Conservation (phyloP, 768 basidiomycete species). For the Rickenella mellea region DNA sequence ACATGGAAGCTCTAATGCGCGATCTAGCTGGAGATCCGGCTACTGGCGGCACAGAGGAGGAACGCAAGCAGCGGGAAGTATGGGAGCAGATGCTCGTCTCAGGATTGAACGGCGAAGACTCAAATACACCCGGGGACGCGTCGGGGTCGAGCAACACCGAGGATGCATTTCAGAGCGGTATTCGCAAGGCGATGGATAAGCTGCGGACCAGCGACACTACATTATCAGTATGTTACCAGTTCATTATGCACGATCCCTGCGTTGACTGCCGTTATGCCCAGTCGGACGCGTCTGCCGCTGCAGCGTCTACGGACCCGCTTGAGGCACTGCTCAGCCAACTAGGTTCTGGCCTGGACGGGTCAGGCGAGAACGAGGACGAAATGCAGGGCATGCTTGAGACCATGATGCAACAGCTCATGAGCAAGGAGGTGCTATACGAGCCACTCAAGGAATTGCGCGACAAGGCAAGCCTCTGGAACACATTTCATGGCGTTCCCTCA, state of each 20-base stretch:
- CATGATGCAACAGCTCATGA: constrained; percentile 78
- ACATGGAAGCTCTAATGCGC: constrained; percentile 36
- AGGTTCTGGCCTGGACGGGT: constrained; percentile 26
- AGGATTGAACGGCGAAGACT: constrained; percentile 39
- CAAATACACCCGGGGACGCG: not conserved
- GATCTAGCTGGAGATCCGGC: constrained; percentile 22
- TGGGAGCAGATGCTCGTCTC: constrained; percentile 49
- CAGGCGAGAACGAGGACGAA: constrained; percentile 34
- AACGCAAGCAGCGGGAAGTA: constrained; percentile 11
- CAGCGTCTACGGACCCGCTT: constrained; percentile 29
- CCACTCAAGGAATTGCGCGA: constrained; percentile 73
- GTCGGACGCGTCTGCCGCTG: constrained; percentile 13
- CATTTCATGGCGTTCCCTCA: not conserved
- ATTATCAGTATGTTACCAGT: constrained; percentile 34
- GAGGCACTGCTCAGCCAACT: constrained; percentile 46
- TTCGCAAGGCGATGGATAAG: constrained; percentile 67
- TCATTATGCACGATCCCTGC: not conserved
- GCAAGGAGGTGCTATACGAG: constrained; percentile 77
- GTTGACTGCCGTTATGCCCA: not conserved
- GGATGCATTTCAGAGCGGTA: constrained; percentile 56
- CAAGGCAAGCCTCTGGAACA: constrained; percentile 34
- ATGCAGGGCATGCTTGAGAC: constrained; percentile 63
- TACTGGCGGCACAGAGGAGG: constrained; percentile 12
- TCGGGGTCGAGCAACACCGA: constrained; percentile 8
- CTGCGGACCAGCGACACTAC: constrained; percentile 58